phyloP scores from a whole-genome alignment of 2,329 filamentous ascomycete species.

The Stenocarpella maydis region DNA sequence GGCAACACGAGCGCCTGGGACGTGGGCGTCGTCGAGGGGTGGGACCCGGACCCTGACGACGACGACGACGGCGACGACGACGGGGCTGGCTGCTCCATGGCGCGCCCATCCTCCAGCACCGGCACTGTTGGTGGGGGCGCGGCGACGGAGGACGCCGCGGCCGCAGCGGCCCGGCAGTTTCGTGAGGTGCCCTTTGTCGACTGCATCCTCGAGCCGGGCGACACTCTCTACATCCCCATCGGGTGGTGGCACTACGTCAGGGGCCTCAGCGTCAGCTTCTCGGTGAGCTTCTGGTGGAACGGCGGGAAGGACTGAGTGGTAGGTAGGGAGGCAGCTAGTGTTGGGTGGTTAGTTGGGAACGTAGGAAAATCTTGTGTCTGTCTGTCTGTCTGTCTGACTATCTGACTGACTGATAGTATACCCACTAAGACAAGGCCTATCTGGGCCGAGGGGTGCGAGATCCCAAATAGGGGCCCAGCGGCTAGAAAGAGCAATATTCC shows the following conservation, averaged over 20 bases:
- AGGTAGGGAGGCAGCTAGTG: not conserved
- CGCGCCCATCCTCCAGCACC: constrained; percentile 1
- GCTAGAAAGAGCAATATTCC: too few relatives aligned
- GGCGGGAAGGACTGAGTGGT: constrained; percentile 40
- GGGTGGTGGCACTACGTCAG: constrained; percentile 99
- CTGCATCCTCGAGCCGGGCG: constrained; percentile 79
- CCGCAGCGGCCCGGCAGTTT: constrained; percentile 55
- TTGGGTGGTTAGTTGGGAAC: too few relatives aligned
- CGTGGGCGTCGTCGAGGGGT: constrained; percentile 72
- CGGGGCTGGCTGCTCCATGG: constrained; percentile 25
- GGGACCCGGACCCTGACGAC: constrained; percentile 50
- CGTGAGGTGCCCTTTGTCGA: constrained; percentile 73
- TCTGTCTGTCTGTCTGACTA: not conserved
- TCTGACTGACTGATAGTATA: too few relatives aligned
- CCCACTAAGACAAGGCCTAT: too few relatives aligned
- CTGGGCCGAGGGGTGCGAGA: too few relatives aligned
- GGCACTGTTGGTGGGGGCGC: constrained; percentile 35
- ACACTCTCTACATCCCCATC: constrained; percentile 87
- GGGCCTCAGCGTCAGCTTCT: constrained; percentile 86
- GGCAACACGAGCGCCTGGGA: constrained; percentile 87
- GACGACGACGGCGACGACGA: constrained; percentile 27
- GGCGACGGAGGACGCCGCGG: constrained; percentile 26
- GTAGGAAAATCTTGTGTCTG: not conserved
- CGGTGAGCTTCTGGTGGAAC: constrained; percentile 98
- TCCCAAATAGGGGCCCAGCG: too few relatives aligned